phyloP scores from a whole-genome alignment of 148 eudicot genomes.

The Silene uniflora region DNA sequence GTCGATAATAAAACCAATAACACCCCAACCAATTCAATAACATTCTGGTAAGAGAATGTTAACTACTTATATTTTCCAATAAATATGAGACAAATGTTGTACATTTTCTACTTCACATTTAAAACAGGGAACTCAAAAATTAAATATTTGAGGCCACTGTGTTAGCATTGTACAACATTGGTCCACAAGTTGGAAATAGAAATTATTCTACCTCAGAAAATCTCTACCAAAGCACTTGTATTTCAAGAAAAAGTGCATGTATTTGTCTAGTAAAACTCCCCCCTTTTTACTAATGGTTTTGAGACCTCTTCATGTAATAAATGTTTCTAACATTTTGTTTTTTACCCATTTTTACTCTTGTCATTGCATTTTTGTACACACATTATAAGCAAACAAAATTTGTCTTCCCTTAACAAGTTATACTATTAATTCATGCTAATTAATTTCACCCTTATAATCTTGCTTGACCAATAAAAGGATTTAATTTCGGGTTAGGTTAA shows the following conservation, averaged over 20 bases:
- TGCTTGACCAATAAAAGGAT: too few species aligned
- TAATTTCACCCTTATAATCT: too few species aligned
- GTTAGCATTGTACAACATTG: slow-evolving; percentile 9
- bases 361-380: slow-evolving; percentile 9
- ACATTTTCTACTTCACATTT: slow-evolving; percentile 7
- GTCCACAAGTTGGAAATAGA: slow-evolving; percentile 30
- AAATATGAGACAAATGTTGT: slow-evolving; percentile 6
- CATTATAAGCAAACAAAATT: slow-evolving; percentile 9
- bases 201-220: slow-evolving; percentile 30
- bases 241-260: background rate
- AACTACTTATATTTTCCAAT: background rate
- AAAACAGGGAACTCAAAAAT: slow-evolving; percentile 2
- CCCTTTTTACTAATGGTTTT: slow-evolving; percentile 12
- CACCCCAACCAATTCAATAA: too few species aligned
- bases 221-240: slow-evolving; percentile 26
- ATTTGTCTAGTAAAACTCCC: background rate
- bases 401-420: slow-evolving; percentile 13
- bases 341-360: background rate
- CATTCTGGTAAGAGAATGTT: too few species aligned
- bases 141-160: slow-evolving; percentile 5
- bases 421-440: background rate
- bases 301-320: slow-evolving; percentile 13
- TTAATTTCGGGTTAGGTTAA: too few species aligned
- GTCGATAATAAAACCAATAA: too few species aligned
- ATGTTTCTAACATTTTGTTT: slow-evolving; percentile 10